Evolutionary conservation across 169 alveolate genomes (phyloP).

Genomic region (Plasmodium yoelii): DNA sequence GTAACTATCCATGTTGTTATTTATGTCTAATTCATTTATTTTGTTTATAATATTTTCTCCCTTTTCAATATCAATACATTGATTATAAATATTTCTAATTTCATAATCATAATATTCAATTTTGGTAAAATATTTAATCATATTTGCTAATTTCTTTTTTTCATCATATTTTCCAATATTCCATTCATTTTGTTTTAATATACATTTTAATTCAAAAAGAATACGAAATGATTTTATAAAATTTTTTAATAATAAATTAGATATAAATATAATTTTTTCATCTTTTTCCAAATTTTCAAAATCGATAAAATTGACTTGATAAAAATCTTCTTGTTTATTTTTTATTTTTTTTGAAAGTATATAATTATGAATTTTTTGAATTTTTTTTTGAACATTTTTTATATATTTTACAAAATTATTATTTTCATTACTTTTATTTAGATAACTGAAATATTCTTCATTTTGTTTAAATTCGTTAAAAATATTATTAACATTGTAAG

Average conservation of each 20-base stretch:
- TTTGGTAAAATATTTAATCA: conserved; percentile 58
- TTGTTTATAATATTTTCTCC: neutral
- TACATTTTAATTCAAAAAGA: conserved; percentile 2
- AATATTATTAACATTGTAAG: neutral
- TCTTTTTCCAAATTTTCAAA: conserved; percentile 26
- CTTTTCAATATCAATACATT: neutral
- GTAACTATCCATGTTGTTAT: neutral
- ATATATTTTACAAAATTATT: conserved; percentile 37
- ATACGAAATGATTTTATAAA: conserved; percentile 65
- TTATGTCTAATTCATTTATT: neutral
- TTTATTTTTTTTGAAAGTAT: neutral
- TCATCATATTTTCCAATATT: conserved; percentile 31
- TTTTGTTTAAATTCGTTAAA: conserved; percentile 9
- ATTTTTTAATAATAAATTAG: conserved; percentile 50
- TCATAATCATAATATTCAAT: conserved; percentile 71
- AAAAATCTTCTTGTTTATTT: neutral
- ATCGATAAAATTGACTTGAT: neutral
- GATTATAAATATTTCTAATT: conserved; percentile 16
- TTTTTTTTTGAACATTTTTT: conserved; percentile 28
- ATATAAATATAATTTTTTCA: conserved; percentile 66
- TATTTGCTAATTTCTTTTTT: conserved; percentile 26
- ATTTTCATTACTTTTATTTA: conserved; percentile 20
- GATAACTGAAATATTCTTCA: conserved; percentile 46
- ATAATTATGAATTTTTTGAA: conserved; percentile 9
- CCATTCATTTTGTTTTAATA: conserved; percentile 45